phyloP scores from a whole-genome alignment of 768 basidiomycete genomes.

The Russula lepida region DNA sequence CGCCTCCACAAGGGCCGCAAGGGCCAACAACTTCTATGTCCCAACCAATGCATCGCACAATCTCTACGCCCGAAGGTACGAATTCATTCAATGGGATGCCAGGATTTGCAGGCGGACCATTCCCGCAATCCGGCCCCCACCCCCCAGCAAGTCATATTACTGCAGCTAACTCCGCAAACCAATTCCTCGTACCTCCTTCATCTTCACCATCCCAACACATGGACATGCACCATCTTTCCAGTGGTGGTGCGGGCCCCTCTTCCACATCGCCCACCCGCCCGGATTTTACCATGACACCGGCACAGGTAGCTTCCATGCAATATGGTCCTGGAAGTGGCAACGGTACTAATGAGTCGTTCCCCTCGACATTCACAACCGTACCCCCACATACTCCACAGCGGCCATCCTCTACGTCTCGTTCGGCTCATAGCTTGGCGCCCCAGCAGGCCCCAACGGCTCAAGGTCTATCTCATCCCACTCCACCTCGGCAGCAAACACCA shows the following conservation, averaged over 20 bases:
- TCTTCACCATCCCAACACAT: constrained; percentile 40
- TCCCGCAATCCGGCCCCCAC: constrained; percentile 27
- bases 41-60: constrained; percentile 11
- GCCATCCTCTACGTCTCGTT: constrained; percentile 29
- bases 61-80: constrained; percentile 5
- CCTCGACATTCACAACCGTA: constrained; percentile 29
- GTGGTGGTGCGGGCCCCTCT: constrained; percentile 30
- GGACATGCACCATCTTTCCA: constrained; percentile 39
- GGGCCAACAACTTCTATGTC: constrained; percentile 6
- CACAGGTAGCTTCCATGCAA: constrained; percentile 51
- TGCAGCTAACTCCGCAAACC: constrained; percentile 7
- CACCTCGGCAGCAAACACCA: constrained; percentile 17
- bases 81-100: constrained; percentile 5
- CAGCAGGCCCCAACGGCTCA: constrained; percentile 11
- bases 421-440: constrained; percentile 17
- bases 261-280: constrained; percentile 33
- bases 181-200: constrained; percentile 36
- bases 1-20: constrained; percentile 9
- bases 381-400: constrained; percentile 28
- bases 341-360: constrained; percentile 27
- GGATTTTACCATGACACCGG: constrained; percentile 48
- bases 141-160: constrained; percentile 10
- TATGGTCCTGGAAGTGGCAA: constrained; percentile 28
- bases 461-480: constrained; percentile 8
- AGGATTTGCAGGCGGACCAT: constrained; percentile 16